Conservation (phyloP, 2,329 filamentous ascomycete genomes). For the Paraphaeosphaeria sporulosa region DNA sequence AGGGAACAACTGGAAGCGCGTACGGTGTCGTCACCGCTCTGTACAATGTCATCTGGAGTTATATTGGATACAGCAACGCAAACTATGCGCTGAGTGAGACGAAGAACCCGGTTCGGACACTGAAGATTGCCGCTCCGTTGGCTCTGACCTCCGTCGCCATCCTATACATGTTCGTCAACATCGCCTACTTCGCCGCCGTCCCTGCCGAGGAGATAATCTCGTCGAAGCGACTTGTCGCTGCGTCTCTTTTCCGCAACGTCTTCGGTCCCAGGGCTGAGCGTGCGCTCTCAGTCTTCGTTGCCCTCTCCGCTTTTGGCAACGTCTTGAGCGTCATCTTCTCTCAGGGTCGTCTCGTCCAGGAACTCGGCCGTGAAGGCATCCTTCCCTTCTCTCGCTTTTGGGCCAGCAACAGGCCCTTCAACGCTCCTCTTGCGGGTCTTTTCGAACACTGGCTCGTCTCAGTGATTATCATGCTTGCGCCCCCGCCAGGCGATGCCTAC, state of each 20-base stretch:
- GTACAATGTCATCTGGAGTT: conserved; percentile 77
- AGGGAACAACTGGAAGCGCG: conserved; percentile 69
- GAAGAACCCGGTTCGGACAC: conserved; percentile 68
- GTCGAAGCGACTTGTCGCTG: conserved; percentile 64
- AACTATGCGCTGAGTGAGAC: conserved; percentile 73
- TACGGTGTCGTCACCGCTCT: conserved; percentile 74
- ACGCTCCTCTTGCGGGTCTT: conserved; percentile 67
- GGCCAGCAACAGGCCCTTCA: conserved; percentile 70
- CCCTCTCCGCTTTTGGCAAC: conserved; percentile 72
- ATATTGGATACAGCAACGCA: conserved; percentile 72
- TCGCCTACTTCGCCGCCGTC: conserved; percentile 71
- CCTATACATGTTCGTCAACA: conserved; percentile 72
- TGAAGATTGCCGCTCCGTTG: conserved; percentile 70
- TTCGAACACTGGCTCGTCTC: conserved; percentile 71
- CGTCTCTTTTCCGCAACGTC: conserved; percentile 65
- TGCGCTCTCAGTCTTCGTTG: conserved; percentile 70
- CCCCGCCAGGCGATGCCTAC: conserved; percentile 72
- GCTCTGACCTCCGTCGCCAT: conserved; percentile 66
- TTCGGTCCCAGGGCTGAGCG: conserved; percentile 62
- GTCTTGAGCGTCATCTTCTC: conserved; percentile 74
- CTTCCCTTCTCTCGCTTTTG: conserved; percentile 69
- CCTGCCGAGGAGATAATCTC: conserved; percentile 63
- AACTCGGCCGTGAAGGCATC: conserved; percentile 71
- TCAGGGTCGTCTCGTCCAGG: conserved; percentile 70
- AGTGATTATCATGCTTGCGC: conserved; percentile 71